Percentiles rank a stretch among this genome's conserved stretches.
Conservation (phyloP, 768 basidiomycete genomes). For the Ephemerocybe angulata region DNA sequence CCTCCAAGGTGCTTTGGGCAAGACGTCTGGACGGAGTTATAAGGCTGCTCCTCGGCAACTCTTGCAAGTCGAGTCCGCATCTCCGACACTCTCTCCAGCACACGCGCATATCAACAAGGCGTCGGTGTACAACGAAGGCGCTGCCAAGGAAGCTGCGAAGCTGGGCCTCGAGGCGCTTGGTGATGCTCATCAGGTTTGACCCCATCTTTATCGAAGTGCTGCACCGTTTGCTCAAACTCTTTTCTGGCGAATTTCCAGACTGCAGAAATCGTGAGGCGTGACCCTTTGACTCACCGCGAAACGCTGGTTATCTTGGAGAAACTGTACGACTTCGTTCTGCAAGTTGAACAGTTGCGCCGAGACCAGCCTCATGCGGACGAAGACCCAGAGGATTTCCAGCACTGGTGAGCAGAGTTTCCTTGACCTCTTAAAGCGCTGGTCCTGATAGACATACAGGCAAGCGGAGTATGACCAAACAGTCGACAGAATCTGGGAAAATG, state of each 20-base stretch:
- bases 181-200: constrained; percentile 48
- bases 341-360: constrained; percentile 80
- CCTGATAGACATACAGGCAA: constrained; percentile 41
- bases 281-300: constrained; percentile 77
- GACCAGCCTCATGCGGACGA: constrained; percentile 70
- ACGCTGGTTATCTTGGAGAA: constrained; percentile 76
- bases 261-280: constrained; percentile 58
- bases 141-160: constrained; percentile 71
- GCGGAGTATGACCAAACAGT: constrained; percentile 52
- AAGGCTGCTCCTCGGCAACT: constrained; percentile 96
- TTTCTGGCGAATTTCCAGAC: constrained; percentile 43
- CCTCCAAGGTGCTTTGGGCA: constrained; percentile 91
- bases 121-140: constrained; percentile 45
- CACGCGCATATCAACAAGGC: constrained; percentile 55
- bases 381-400: constrained; percentile 35
- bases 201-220: not conserved
- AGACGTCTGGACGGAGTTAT: constrained; percentile 89
- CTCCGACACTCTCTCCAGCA: constrained; percentile 43
- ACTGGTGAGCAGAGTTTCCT: constrained; percentile 40
- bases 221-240: not conserved
- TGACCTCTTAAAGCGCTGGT: not conserved
- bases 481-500: constrained; percentile 72
- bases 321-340: constrained; percentile 79
- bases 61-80: constrained; percentile 74
- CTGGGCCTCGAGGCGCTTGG: constrained; percentile 72